Evolutionary conservation across 179 eudicot genomes (phyloP).

Genomic region (Beta corolliflora): DNA sequence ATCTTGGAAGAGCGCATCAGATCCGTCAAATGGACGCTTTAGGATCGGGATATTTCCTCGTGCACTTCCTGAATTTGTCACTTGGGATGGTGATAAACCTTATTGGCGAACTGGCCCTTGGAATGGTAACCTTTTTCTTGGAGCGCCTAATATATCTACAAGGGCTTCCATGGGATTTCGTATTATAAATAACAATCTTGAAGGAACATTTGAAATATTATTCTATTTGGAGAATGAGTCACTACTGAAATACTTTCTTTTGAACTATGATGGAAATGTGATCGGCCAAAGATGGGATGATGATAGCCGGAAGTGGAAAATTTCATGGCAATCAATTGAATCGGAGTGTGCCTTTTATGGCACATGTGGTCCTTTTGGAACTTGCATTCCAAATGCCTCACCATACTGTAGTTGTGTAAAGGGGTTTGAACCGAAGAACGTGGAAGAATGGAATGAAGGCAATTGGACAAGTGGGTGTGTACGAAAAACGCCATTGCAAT

Average conservation of each 20-base stretch:
- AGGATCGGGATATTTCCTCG: background rate
- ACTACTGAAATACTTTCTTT: background rate
- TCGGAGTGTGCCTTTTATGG: slow-evolving; percentile 21
- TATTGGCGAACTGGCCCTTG: background rate
- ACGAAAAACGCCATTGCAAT: slow-evolving; percentile 35
- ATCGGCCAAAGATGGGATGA: slow-evolving; percentile 17
- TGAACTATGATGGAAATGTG: slow-evolving; percentile 17
- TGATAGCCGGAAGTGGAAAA: slow-evolving; percentile 23
- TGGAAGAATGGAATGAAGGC: slow-evolving; percentile 40
- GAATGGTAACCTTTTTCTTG: background rate
- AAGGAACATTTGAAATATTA: background rate
- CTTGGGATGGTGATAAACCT: background rate
- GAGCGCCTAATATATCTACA: slow-evolving; percentile 1
- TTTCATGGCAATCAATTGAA: background rate
- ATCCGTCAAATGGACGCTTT: slow-evolving; percentile 37
- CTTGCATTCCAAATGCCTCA: background rate
- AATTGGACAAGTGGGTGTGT: slow-evolving; percentile 37
- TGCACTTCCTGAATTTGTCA: background rate
- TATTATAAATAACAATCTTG: background rate
- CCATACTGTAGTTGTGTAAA: slow-evolving; percentile 41
- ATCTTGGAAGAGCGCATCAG: slow-evolving; percentile 36
- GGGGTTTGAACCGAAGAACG: slow-evolving; percentile 43
- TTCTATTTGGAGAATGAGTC: background rate
- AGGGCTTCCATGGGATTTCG: background rate
- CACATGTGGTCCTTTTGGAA: slow-evolving; percentile 35